Evolutionary conservation across 148 eudicot genomes (phyloP), one percentile per base, ranked within the genome.

Genomic region (Chenopodium suecicum): DNA sequence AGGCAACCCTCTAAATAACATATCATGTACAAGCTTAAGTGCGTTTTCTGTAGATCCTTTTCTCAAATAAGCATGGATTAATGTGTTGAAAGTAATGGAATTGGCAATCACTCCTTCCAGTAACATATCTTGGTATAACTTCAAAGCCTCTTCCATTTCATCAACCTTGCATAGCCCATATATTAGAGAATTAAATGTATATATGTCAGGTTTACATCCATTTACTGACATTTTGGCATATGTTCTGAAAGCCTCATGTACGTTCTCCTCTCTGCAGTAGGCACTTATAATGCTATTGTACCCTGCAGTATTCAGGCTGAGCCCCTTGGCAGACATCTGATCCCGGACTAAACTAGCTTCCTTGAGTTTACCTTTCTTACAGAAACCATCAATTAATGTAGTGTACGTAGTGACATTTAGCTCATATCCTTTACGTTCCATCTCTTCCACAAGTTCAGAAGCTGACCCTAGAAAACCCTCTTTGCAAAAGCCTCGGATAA

Each of bases 61-160:
- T 67, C 87, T 87, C 75, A 94, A 44, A 83, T 91, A 92, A 82
- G 95, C 93, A 82, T 87, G 93, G 81, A 97, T 94, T 79, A 97
- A 80, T 17, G 94, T 97, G 83, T 96, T 97, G 86, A 90, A 97
- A 1, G 98, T 97, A 34, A 90, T 91, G 0, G 91, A 89, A 78
- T 96, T 92, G 70, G 98, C 97, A 89, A 97, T 89, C 50, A 91
- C 91, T 85, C 99, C 98, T 76, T 97, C 97, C 84, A 89, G 80
- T 82, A 92, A 76, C 99, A 97, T 94, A 90, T 94, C 94, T 80
- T 80, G 84, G 66, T 86, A 89, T 81, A 92, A 70, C 64, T 81
- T 69, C 62, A 94, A 74, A 6, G 97, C 99, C 46, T 90, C 91
- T 52, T 92, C 94, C 88, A 97, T 89, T 84, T 80, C 86, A 76